A percentile compares a stretch with the other conserved stretches of the same genome.
Evolutionary conservation across 139 green algal genomes (phyloP).

Genomic region (Chlorella vulgaris): DNA sequence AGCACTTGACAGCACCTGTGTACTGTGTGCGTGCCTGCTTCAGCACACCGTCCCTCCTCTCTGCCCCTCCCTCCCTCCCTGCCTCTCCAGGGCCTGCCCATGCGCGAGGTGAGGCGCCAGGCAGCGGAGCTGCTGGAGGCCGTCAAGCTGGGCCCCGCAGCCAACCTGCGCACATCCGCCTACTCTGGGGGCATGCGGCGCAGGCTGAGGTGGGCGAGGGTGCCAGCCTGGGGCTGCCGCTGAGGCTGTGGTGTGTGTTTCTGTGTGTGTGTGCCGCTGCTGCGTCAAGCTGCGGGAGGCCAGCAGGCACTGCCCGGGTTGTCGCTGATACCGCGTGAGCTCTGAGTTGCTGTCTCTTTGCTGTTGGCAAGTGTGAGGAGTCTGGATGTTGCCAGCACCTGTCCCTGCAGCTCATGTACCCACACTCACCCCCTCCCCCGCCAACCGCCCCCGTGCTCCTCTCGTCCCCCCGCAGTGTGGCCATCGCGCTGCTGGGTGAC

Average conservation of each 20-base stretch:
- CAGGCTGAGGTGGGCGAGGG: constrained; percentile 54
- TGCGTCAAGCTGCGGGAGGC: too few relatives aligned
- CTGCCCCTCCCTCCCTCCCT: background rate
- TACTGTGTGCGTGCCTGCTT: background rate
- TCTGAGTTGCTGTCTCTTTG: background rate
- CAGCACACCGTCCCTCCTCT: background rate
- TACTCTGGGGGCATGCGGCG: constrained; percentile 90
- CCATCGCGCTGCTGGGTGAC: constrained; percentile 91
- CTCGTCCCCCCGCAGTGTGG: constrained; percentile 53
- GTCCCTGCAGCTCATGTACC: too few relatives aligned
- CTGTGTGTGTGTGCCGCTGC: background rate
- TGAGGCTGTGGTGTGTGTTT: too few relatives aligned
- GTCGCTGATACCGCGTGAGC: too few relatives aligned
- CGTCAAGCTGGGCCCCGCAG: constrained; percentile 57
- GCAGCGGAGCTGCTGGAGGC: constrained; percentile 1
- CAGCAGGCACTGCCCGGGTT: too few relatives aligned
- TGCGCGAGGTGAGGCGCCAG: background rate
- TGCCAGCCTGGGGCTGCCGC: too few relatives aligned
- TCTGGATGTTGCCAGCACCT: too few relatives aligned
- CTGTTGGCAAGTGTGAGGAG: background rate
- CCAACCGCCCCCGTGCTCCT: too few relatives aligned
- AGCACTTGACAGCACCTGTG: too few relatives aligned
- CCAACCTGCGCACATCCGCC: constrained; percentile 18
- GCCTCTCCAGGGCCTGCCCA: constrained; percentile 6
- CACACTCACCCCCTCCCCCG: background rate